Evolutionary conservation across 495 filamentous ascomycete genomes (phyloP).

Genomic region (Tuber melanosporum): DNA sequence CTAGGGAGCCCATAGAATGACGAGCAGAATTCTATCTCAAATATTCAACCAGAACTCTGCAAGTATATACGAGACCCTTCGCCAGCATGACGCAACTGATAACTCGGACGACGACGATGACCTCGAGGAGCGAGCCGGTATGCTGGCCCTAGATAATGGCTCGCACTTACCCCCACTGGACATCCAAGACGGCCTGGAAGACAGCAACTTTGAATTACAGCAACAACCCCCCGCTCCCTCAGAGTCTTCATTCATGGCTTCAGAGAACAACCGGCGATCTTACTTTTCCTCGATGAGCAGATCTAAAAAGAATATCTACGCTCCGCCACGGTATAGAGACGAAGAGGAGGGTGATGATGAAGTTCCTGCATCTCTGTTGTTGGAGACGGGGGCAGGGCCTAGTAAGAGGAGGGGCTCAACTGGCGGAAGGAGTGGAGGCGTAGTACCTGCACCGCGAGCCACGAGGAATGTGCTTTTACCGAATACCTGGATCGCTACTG

Average conservation of each 20-base stretch:
- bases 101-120: slow-evolving; percentile 47
- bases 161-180: slow-evolving; percentile 51
- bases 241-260: slow-evolving; percentile 31
- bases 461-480: slow-evolving; percentile 45
- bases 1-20: slow-evolving; percentile 22
- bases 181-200: slow-evolving; percentile 59
- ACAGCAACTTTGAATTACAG: slow-evolving; percentile 40
- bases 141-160: slow-evolving; percentile 46
- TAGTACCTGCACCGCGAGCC: slow-evolving; percentile 57
- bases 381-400: slow-evolving; percentile 54
- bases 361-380: slow-evolving; percentile 78
- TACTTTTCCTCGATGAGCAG: slow-evolving; percentile 37
- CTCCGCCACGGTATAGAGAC: slow-evolving; percentile 44
- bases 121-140: slow-evolving; percentile 60
- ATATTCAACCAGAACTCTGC: slow-evolving; percentile 40
- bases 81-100: slow-evolving; percentile 34
- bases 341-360: slow-evolving; percentile 83
- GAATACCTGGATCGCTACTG: slow-evolving; percentile 48
- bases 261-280: slow-evolving; percentile 23
- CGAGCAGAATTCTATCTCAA: slow-evolving; percentile 37
- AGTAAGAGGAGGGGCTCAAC: slow-evolving; percentile 19
- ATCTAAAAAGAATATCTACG: slow-evolving; percentile 31
- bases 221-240: slow-evolving; percentile 33
- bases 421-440: slow-evolving; percentile 12
- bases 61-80: slow-evolving; percentile 41